phyloP scores from a whole-genome alignment of 2,329 filamentous ascomycete species.

The Trichoderma sp. region DNA sequence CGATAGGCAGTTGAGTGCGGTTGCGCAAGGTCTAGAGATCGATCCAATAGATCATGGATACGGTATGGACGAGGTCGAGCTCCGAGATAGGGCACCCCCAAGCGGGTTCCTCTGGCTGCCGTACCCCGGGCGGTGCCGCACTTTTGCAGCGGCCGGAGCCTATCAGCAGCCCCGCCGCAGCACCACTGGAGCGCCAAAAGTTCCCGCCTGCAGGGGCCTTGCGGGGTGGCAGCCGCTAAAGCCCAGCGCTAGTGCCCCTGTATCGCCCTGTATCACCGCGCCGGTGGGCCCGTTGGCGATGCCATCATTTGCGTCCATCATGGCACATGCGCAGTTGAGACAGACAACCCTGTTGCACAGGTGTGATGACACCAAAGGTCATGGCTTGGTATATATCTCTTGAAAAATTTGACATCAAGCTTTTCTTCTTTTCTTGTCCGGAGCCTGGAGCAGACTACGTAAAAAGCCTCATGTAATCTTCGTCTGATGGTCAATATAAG shows the following conservation, averaged over 20 bases:
- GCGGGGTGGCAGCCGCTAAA: slow-evolving; percentile 21
- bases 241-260: slow-evolving; percentile 11
- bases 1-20: no score
- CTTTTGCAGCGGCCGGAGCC: background rate
- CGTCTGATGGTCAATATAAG: no score
- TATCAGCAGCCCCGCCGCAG: background rate
- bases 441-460: no score
- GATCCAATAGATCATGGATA: no score
- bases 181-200: slow-evolving; percentile 14
- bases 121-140: background rate
- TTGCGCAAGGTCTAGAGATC: background rate
- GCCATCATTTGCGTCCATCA: slow-evolving; percentile 23
- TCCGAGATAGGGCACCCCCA: background rate
- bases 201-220: slow-evolving; percentile 17
- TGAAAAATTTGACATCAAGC: no score
- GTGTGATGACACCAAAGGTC: no score
- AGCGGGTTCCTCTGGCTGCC: background rate
- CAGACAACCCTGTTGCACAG: no score
- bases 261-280: background rate
- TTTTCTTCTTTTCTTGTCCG: no score
- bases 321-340: background rate
- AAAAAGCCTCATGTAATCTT: no score
- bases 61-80: background rate
- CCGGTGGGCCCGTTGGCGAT: background rate
- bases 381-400: no score